phyloP scores from a whole-genome alignment of 106 monocot genomes.

The Amphibolis antarctica region DNA sequence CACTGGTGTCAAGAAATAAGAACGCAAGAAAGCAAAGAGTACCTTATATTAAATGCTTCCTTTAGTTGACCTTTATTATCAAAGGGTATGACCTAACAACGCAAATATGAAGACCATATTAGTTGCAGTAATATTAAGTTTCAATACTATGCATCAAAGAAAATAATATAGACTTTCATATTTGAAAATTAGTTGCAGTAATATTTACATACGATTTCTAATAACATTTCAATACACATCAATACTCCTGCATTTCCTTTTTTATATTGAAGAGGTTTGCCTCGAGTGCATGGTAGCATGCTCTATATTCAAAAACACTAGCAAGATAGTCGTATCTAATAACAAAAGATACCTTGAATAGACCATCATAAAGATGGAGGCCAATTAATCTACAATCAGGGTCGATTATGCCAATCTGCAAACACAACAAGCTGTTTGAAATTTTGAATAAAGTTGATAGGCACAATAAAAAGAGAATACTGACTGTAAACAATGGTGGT shows the following conservation, averaged over 20 bases:
- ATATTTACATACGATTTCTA: too few species aligned
- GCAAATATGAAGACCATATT: too few species aligned
- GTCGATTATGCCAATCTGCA: slow-evolving; percentile 31
- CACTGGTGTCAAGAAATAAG: slow-evolving; percentile 1
- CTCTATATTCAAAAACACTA: too few species aligned
- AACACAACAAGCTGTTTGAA: neutral
- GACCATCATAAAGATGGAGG: slow-evolving; percentile 26
- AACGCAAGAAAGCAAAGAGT: neutral
- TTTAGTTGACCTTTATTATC: slow-evolving; percentile 97
- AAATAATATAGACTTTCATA: too few species aligned
- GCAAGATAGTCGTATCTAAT: neutral
- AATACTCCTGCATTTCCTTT: too few species aligned
- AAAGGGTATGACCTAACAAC: slow-evolving; percentile 87
- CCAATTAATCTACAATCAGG: slow-evolving; percentile 30
- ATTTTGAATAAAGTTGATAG: neutral
- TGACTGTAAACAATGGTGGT: neutral
- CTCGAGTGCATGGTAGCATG: too few species aligned
- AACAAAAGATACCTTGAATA: slow-evolving; percentile 17
- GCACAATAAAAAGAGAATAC: neutral
- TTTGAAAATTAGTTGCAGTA: too few species aligned
- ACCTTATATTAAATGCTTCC: slow-evolving; percentile 99
- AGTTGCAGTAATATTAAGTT: too few species aligned
- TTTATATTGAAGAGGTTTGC: too few species aligned
- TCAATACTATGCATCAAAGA: too few species aligned
- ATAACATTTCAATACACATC: too few species aligned